Percentiles rank a stretch among this genome's conserved stretches.
Evolutionary conservation across 148 eudicot species (phyloP).

Genomic region (Persicaria maculosa): DNA sequence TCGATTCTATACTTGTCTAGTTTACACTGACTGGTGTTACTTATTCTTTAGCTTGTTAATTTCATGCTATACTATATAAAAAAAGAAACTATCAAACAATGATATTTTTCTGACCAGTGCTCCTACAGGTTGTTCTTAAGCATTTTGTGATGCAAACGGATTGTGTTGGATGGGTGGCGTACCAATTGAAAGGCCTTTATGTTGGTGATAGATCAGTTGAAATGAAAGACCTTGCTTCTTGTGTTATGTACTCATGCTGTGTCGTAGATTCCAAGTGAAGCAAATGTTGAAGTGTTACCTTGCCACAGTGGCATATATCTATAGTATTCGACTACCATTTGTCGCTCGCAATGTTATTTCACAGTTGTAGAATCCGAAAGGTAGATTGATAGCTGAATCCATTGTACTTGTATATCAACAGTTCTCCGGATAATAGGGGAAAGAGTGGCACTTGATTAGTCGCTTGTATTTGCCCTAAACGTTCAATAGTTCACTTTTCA

Average conservation of each 20-base stretch:
- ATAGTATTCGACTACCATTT: neutral
- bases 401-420: too few species aligned
- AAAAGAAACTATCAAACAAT: neutral
- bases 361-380: too few species aligned
- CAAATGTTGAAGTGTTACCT: neutral
- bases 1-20: neutral
- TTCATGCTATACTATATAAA: too few species aligned
- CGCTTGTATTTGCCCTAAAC: too few species aligned
- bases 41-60: neutral
- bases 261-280: neutral
- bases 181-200: neutral
- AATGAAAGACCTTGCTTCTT: neutral
- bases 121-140: neutral
- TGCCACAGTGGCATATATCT: neutral
- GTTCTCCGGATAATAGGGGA: too few species aligned
- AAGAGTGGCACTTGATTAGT: too few species aligned
- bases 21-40: neutral
- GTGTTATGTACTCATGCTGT: neutral
- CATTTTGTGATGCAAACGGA: conserved; percentile 3
- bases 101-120: neutral
- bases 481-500: too few species aligned
- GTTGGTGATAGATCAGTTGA: neutral
- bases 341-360: neutral
- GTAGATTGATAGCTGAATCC: too few species aligned
- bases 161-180: conserved; percentile 1